Evolutionary conservation across 192 early-diverging fungal genomes (phyloP), one percentile per base, ranked within the genome.

Genomic region (Coemansia guatemalensis): DNA sequence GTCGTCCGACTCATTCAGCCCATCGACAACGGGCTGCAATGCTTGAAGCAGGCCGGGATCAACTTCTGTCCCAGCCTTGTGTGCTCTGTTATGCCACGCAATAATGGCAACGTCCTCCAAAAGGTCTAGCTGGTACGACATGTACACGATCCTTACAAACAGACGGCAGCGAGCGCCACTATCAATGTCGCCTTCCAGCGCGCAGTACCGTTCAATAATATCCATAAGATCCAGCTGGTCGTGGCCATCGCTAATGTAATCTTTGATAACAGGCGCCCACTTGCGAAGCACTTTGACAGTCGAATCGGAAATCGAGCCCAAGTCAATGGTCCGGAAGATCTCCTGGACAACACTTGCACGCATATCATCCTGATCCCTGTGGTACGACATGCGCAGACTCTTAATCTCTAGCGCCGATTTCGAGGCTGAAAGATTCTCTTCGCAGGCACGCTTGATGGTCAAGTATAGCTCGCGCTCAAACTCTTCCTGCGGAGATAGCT

Each of bases 371-470:
- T 90, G 92, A 11, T 85, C 86, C 18, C 89, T 88, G 75, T 96
- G 90, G 57, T 86, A 87, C 21, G 93, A 87, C 87, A 97, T 88
- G 48, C 93, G 91, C 52, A 95, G 77, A 5, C 89, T 89, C 56
- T 91, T 95, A 17, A 97, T 78, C 81, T 99, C 95, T 11, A 95
- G 73, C 7, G 83, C 83, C 9, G 93, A 85, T 59, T 87, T 88
- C 23, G 91, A 89, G 14, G 91, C 81, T 6, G 75, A 65, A 68
- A 94, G 92, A 48, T 84, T 75, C 53, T 95, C 93, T 21, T 76
- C 82, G 61, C 95, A 87, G 8, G 94, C 92, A 12, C 94, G 85
- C 30, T 91, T 87, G 50, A 96, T 75, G 0, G 93, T 95, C 25
- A 92, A 84, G 5, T 82, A 90, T 12, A 81, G 63, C 68, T 75